Conservation (phyloP, 192 early-diverging fungal genomes). For the Chytriomyces sp. region DNA sequence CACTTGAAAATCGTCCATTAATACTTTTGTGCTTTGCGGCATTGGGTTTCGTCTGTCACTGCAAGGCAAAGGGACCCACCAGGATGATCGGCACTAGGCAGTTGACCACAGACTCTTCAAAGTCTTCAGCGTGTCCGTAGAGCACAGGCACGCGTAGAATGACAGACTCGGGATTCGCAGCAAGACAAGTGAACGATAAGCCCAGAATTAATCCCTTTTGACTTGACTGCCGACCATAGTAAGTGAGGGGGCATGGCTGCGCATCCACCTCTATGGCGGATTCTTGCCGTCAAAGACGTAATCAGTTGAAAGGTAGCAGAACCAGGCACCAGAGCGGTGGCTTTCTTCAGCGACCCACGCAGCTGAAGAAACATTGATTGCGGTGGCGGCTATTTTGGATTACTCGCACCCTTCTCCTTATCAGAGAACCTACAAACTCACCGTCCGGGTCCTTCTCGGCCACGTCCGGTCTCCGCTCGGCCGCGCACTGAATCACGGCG, state of each 20-base stretch:
- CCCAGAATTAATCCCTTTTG: too few relatives aligned
- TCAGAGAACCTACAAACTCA: constrained; percentile 21
- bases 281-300: constrained; percentile 90
- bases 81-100: constrained; percentile 67
- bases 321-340: constrained; percentile 51
- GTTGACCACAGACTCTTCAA: constrained; percentile 78
- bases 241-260: constrained; percentile 75
- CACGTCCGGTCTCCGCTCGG: constrained; percentile 83
- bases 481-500: constrained; percentile 83
- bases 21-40: constrained; percentile 44
- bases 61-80: too few relatives aligned
- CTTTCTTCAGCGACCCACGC: constrained; percentile 57
- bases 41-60: too few relatives aligned
- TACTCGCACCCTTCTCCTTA: background rate
- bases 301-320: constrained; percentile 87
- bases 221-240: constrained; percentile 85
- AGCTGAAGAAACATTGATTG: constrained; percentile 72
- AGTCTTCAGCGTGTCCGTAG: constrained; percentile 66
- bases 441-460: constrained; percentile 67
- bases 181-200: constrained; percentile 65
- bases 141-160: constrained; percentile 83
- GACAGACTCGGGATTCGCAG: constrained; percentile 56
- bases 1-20: constrained; percentile 70
- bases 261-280: constrained; percentile 76
- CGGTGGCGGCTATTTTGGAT: background rate